Percentiles rank a stretch among this genome's conserved stretches.
Evolutionary conservation across 2,329 filamentous ascomycete genomes (phyloP).

Genomic region (Nannizziopsis barbatae): DNA sequence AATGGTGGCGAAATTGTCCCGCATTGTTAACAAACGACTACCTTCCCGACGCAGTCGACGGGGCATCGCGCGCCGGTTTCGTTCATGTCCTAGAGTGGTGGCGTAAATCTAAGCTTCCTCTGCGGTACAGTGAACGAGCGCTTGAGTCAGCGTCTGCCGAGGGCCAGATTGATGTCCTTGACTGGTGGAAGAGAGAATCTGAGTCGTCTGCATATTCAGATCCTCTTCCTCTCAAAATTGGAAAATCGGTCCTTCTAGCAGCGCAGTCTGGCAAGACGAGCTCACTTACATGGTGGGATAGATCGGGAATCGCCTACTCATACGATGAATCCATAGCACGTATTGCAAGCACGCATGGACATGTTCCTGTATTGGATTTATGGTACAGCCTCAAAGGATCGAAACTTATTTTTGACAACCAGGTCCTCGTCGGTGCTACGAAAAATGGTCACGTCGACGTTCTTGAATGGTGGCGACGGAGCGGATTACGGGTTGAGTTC

Average conservation of each 20-base stretch:
- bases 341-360: conserved; percentile 72
- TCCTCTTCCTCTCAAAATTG: conserved; percentile 57
- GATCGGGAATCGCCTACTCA: conserved; percentile 64
- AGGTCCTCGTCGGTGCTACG: conserved; percentile 76
- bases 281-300: conserved; percentile 79
- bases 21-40: conserved; percentile 82
- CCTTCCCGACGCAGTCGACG: conserved; percentile 71
- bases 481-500: conserved; percentile 69
- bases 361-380: conserved; percentile 69
- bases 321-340: conserved; percentile 75
- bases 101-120: conserved; percentile 65
- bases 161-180: conserved; percentile 72
- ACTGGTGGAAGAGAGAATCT: conserved; percentile 80
- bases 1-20: conserved; percentile 80
- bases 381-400: conserved; percentile 68
- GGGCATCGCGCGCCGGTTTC: conserved; percentile 74
- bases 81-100: conserved; percentile 84
- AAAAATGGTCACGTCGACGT: conserved; percentile 75
- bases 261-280: conserved; percentile 69
- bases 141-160: conserved; percentile 78
- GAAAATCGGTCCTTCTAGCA: conserved; percentile 71
- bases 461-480: conserved; percentile 80
- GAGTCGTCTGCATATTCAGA: conserved; percentile 45
- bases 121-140: conserved; percentile 77
- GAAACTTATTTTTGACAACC: conserved; percentile 69